Conservation (phyloP, 164 flowering plant species). For the Berberis thunbergii region DNA sequence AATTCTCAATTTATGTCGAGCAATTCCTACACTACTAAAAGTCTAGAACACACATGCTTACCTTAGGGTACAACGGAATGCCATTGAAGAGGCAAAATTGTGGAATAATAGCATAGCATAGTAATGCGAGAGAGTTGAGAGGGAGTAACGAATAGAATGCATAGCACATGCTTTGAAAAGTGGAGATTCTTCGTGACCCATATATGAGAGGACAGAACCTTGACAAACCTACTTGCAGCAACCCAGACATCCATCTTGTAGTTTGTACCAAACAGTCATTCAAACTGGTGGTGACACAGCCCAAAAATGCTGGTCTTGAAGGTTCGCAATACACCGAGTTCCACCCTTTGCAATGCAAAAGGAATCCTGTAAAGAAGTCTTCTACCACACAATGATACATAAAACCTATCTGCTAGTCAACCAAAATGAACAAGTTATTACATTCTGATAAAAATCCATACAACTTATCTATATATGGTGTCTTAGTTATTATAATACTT, state of each 20-base stretch:
- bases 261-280: conserved; percentile 13
- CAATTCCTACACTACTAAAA: neutral
- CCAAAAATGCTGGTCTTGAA: conserved; percentile 14
- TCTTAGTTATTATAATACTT: neutral
- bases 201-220: conserved; percentile 23
- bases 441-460: neutral
- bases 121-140: conserved; percentile 6
- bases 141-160: conserved; percentile 5
- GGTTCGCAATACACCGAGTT: conserved; percentile 5
- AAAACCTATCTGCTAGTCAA: conserved; percentile 9
- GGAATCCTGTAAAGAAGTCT: conserved; percentile 7
- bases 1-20: too few relatives aligned
- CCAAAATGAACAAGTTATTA: neutral
- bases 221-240: conserved; percentile 18
- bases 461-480: too few relatives aligned
- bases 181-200: conserved; percentile 12
- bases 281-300: conserved; percentile 9
- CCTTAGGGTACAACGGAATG: conserved; percentile 15
- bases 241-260: conserved; percentile 17
- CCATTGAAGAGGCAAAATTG: conserved; percentile 18
- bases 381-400: conserved; percentile 9
- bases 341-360: conserved; percentile 16
- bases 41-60: neutral
- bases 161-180: conserved; percentile 14
- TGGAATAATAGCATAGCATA: conserved; percentile 9